phyloP scores from a whole-genome alignment of 768 basidiomycete genomes.

The Hygrophorus pudorinus region DNA sequence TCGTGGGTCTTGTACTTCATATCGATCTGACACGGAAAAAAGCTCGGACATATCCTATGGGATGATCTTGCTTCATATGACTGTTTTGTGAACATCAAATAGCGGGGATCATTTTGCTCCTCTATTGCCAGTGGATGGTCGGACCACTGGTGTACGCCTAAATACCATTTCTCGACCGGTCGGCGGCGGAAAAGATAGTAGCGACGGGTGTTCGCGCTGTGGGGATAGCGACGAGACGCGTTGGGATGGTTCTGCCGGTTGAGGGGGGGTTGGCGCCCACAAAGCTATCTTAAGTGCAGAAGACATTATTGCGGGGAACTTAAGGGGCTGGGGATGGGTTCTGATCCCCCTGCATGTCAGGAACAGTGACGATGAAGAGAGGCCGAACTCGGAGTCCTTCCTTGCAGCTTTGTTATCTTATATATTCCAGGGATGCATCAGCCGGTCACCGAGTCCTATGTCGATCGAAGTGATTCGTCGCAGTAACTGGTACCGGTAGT shows the following conservation, averaged over 20 bases:
- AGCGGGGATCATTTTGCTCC: constrained; percentile 37
- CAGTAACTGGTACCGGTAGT: no score
- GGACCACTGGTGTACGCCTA: constrained; percentile 34
- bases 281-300: constrained; percentile 49
- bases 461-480: no score
- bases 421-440: no score
- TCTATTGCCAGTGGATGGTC: constrained; percentile 72
- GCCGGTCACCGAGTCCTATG: no score
- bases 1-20: constrained; percentile 46
- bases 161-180: constrained; percentile 49
- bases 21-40: constrained; percentile 41
- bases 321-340: constrained; percentile 34
- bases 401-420: no score
- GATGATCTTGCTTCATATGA: constrained; percentile 29
- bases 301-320: constrained; percentile 62
- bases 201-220: constrained; percentile 44
- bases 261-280: constrained; percentile 44
- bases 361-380: constrained; percentile 54
- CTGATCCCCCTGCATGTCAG: constrained; percentile 50
- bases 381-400: no score
- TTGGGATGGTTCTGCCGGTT: constrained; percentile 22
- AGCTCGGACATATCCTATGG: constrained; percentile 48
- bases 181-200: constrained; percentile 40
- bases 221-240: constrained; percentile 57
- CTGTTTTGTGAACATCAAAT: constrained; percentile 29